phyloP scores from a whole-genome alignment of 2,329 filamentous ascomycete species.

The Clarireedia hainanense region DNA sequence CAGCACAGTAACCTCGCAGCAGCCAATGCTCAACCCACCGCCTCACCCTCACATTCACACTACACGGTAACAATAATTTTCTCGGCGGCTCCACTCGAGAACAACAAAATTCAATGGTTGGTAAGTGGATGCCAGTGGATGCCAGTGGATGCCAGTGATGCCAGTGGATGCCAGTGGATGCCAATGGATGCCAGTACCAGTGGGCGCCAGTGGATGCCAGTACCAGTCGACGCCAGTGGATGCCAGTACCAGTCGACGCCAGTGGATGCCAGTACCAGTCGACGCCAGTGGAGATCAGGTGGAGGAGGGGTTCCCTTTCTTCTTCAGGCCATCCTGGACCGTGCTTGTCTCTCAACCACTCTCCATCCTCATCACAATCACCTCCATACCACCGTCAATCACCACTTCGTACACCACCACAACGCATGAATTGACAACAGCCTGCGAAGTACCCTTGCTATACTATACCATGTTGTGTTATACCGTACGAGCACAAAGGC shows the following conservation, averaged over 20 bases:
- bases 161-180: no score
- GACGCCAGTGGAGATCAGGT: no score
- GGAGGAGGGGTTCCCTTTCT: not conserved
- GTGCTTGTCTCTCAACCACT: not conserved
- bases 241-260: no score
- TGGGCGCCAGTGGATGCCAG: no score
- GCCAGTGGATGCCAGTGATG: no score
- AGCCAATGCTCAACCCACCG: no score
- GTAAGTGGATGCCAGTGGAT: no score
- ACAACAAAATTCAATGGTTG: not conserved
- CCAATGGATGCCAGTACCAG: no score
- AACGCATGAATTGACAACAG: conserved; percentile 44
- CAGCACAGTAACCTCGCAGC: not conserved
- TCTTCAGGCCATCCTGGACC: not conserved
- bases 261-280: no score
- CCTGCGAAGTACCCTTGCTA: conserved; percentile 28
- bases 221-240: no score
- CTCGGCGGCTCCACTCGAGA: not conserved
- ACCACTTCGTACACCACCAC: conserved; percentile 22
- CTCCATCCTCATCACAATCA: conserved; percentile 32
- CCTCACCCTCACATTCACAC: no score
- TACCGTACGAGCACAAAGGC: conserved; percentile 33
- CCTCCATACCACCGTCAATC: no score
- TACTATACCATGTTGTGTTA: conserved; percentile 30
- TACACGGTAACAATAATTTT: not conserved